Conservation (phyloP, 805 yeast genomes). For the Ogataea neopini region DNA sequence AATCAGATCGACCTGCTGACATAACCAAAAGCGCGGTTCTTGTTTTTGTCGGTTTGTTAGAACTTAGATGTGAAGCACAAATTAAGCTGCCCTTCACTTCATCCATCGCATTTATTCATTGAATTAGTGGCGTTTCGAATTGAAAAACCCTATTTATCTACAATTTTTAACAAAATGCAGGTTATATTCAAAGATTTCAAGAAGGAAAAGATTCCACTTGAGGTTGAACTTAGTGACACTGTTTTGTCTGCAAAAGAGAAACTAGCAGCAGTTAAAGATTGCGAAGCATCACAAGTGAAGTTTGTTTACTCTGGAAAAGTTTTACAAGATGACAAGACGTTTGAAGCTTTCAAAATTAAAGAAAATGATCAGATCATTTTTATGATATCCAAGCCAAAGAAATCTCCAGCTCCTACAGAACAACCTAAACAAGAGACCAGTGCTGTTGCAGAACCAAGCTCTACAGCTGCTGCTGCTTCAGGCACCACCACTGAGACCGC, state of each 20-base stretch:
- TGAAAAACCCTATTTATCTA: neutral
- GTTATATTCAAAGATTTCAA: slow-evolving; percentile 87
- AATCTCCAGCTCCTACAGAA: slow-evolving; percentile 33
- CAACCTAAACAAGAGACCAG: slow-evolving; percentile 21
- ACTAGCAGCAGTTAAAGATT: slow-evolving; percentile 65
- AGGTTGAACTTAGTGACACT: slow-evolving; percentile 66
- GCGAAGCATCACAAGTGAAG: slow-evolving; percentile 75
- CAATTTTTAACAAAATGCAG: slow-evolving; percentile 51
- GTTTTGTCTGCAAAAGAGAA: slow-evolving; percentile 71
- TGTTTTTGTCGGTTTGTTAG: slow-evolving; percentile 4
- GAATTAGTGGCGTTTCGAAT: neutral
- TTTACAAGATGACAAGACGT: slow-evolving; percentile 75
- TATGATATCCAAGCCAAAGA: slow-evolving; percentile 71
- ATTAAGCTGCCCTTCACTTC: too few species aligned
- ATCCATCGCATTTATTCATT: too few species aligned
- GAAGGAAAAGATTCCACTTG: slow-evolving; percentile 82
- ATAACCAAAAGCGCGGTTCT: slow-evolving; percentile 7
- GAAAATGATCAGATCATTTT: slow-evolving; percentile 88
- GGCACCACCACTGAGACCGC: slow-evolving; percentile 1
- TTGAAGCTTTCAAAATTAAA: slow-evolving; percentile 73
- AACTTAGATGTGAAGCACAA: neutral
- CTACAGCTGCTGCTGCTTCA: slow-evolving; percentile 26
- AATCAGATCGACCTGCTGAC: slow-evolving; percentile 5
- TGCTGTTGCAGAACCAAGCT: slow-evolving; percentile 3
- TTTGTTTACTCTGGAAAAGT: slow-evolving; percentile 91